These are phyloP conservation scores for Hypsizygus ulmarius DNA, from an alignment of 1,284 basidiomycete genomes.

Conservation along the genomic window DNA sequence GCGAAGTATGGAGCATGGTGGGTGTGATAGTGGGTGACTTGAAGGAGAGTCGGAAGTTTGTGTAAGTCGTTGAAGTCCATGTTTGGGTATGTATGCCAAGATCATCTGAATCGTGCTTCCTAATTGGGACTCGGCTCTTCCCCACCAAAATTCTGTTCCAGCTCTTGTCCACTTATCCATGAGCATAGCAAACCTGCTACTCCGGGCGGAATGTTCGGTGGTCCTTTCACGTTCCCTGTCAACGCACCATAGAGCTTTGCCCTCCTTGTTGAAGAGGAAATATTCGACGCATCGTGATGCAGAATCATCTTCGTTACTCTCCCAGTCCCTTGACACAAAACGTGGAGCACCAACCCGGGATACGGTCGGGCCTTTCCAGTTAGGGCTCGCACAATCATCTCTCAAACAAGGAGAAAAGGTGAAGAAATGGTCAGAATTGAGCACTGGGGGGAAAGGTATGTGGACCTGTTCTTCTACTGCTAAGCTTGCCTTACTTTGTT, in stretches of 20 bases:
- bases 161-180: slow-evolving; percentile 17
- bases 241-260: slow-evolving; percentile 3
- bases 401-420: slow-evolving; percentile 52
- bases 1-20: too few species aligned
- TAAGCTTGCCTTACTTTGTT: slow-evolving; percentile 8
- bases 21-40: too few species aligned
- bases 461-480: slow-evolving; percentile 16
- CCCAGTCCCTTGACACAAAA: slow-evolving; percentile 64
- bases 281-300: slow-evolving; percentile 51
- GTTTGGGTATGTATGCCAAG: slow-evolving; percentile 9
- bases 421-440: slow-evolving; percentile 83
- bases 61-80: not conserved
- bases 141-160: not conserved
- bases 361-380: slow-evolving; percentile 77
- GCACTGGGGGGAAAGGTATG: slow-evolving; percentile 79
- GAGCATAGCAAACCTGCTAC: slow-evolving; percentile 24
- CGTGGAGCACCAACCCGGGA: slow-evolving; percentile 46
- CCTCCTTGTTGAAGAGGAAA: slow-evolving; percentile 25
- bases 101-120: not conserved
- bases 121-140: not conserved
- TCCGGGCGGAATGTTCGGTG: slow-evolving; percentile 18
- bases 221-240: slow-evolving; percentile 8
- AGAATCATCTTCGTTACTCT: slow-evolving; percentile 51
- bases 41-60: too few species aligned
- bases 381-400: slow-evolving; percentile 65